Evolutionary conservation across 75 land plant species (phyloP), one percentile per base, ranked within the genome.

Genomic region (Picea glauca): DNA sequence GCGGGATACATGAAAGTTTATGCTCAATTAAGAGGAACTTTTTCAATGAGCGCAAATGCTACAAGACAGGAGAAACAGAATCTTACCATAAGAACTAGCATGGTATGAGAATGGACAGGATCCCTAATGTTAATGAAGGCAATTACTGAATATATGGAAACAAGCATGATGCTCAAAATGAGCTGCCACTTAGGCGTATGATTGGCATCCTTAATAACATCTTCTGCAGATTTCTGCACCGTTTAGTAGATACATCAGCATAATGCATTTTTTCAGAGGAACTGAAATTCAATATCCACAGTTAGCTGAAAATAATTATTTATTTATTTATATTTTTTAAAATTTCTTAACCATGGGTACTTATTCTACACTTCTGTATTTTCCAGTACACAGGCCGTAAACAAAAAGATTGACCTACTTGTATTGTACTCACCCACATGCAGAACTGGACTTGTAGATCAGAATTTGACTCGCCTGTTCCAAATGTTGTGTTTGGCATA

Each of bases 61-160:
- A 68, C 21, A 21, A 54, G 58, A 1, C 15, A 13, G 79, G 18
- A 31, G 79, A 75, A 46, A 35, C 58, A 61, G 62, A 56, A 38
- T n/a, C 78, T 80, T 74, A 86, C 88, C 62, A 76, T 84, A 31
- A 80, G 82, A 2, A 80, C 77, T n/a, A 86, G 63, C 78, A 82
- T 76, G 8, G 83, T 81, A 50, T 84, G 86, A 9, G 88, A 86
- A 63, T 86, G 86, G 15, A 86, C 83, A 67, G 86, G 88, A 38
- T 80, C 76, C 74, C 63, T 58, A 75, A 86, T 77, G 78, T 86
- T 81, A 79, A 80, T 62, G 77, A 86, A 86, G 12, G 81, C 85
- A 18, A 76, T 1, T 15, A 84, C 78, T n/a, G 74, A 76, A 60
- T 86, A 86, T 20, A 77, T 14, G 20, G 84, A 84, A n/a, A 81